Base-by-base conservation (phyloP, 2,329 filamentous ascomycete genomes). In the Penicillium digitatum region DNA sequence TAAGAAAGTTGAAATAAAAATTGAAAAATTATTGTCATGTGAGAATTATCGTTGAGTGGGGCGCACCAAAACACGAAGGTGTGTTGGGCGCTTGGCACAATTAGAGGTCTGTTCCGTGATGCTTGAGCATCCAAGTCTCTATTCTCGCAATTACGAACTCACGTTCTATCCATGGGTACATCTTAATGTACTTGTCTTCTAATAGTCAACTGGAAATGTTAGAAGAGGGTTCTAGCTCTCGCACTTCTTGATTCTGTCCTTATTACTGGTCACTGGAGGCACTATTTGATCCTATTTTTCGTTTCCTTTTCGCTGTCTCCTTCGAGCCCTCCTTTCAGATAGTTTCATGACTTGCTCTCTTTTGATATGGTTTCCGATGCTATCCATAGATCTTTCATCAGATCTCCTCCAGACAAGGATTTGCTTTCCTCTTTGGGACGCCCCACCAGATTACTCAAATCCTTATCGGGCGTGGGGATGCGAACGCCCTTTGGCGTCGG, bases 371-470 rank as follows among this genome's bases (percentile, higher is more conserved):
- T 38, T 20, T 34, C 24, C 29, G 45, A 22, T 10, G 26, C 8
- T 27, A 38, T 12, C 7, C 32, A 18, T 18, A 6, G 3, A n/a
- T 10, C 6, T 14, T 16, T 26, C n/a, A 37, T 27, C 27, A 31
- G 16, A 35, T 14, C 20, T 16, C 38, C 39, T 31, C 7, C 29
- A 37, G 42, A 60, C 43, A 47, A 44, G 62, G 62, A 65, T 59
- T 58, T 14, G 12, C 14, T 39, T 63, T 50, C 63, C 63, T 59
- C 10, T 58, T 63, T 39, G 38, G 56, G 59, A 29, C 5, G 14
- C 56, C 58, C 62, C 60, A 62, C 59, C 39, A 5, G 27, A 62
- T 64, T 58, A 62, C 54, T 58, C 54, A 54, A 61, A 49, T 39
- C 54, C 57, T 57, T 48, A 63, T 65, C 56, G 32, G 62, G 63